Percentiles rank a stretch among this genome's conserved stretches.
phyloP scores from a whole-genome alignment of 768 basidiomycete species.

The Lactarius quietus region DNA sequence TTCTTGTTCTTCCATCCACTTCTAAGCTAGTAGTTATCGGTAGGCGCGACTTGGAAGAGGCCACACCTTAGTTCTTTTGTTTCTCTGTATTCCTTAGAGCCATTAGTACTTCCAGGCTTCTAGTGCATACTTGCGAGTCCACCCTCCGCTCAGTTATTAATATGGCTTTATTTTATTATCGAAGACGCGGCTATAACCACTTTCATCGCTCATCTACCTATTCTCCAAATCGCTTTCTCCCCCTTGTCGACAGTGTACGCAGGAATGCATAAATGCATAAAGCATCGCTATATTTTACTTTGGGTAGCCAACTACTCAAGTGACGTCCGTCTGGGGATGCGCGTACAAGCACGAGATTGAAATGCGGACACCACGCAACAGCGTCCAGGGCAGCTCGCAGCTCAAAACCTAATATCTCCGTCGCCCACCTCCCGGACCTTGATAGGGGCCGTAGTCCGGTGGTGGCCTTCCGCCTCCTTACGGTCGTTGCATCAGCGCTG shows the following conservation, averaged over 20 bases:
- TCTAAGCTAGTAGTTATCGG: neutral
- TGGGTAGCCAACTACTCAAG: slow-evolving; percentile 1
- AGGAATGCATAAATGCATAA: neutral
- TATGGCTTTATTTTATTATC: neutral
- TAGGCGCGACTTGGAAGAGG: neutral
- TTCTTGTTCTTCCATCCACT: slow-evolving; percentile 8
- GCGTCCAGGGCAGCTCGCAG: neutral
- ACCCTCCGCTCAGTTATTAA: neutral
- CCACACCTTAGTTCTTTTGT: slow-evolving; percentile 2
- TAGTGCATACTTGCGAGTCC: slow-evolving; percentile 15
- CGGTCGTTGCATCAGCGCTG: slow-evolving; percentile 6
- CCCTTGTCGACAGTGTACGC: neutral
- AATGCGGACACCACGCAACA: neutral
- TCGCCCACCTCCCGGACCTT: slow-evolving; percentile 51
- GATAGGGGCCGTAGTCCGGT: slow-evolving; percentile 84
- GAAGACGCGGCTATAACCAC: neutral
- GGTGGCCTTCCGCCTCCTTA: slow-evolving; percentile 63
- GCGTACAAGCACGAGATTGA: slow-evolving; percentile 4
- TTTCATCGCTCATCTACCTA: neutral
- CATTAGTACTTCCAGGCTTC: slow-evolving; percentile 13
- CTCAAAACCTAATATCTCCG: slow-evolving; percentile 21
- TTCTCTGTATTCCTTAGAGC: slow-evolving; percentile 16
- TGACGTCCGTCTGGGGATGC: neutral
- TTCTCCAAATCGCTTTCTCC: neutral
- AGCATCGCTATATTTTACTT: slow-evolving; percentile 17